A percentile compares a stretch with the other conserved stretches of the same genome.
Conservation (phyloP, 768 basidiomycete genomes). For the Kondoa subrosea region DNA sequence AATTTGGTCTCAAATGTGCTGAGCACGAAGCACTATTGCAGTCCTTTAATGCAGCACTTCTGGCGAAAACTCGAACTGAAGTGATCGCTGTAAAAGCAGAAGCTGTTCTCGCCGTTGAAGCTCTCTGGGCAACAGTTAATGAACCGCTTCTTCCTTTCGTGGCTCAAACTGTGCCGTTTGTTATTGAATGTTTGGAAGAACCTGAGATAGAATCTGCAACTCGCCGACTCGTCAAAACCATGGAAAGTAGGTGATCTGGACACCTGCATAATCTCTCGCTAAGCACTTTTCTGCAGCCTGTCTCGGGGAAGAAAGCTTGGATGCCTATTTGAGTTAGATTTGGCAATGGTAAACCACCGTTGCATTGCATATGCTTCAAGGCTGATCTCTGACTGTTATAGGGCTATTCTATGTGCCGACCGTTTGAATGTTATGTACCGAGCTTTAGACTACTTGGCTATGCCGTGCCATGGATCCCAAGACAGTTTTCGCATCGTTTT, state of each 20-base stretch:
- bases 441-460: too few species aligned
- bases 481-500: too few species aligned
- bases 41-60: constrained; percentile 57
- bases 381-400: too few species aligned
- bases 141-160: constrained; percentile 22
- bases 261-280: not conserved
- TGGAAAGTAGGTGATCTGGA: not conserved
- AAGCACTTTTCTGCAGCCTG: not conserved
- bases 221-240: not conserved
- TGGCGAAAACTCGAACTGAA: constrained; percentile 81
- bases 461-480: too few species aligned
- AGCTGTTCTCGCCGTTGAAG: constrained; percentile 50
- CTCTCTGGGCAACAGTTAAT: constrained; percentile 43
- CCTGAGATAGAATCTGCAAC: constrained; percentile 11
- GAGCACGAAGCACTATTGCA: constrained; percentile 52
- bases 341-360: too few species aligned
- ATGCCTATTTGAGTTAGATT: constrained; percentile 1
- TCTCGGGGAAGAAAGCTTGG: not conserved
- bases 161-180: constrained; percentile 25
- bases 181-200: constrained; percentile 23
- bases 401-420: too few species aligned
- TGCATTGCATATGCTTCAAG: too few species aligned
- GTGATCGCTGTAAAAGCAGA: constrained; percentile 50
- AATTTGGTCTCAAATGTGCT: constrained; percentile 32
- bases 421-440: too few species aligned